Conservation (phyloP, 768 basidiomycete genomes). For the Dacryopinax primogenitus region DNA sequence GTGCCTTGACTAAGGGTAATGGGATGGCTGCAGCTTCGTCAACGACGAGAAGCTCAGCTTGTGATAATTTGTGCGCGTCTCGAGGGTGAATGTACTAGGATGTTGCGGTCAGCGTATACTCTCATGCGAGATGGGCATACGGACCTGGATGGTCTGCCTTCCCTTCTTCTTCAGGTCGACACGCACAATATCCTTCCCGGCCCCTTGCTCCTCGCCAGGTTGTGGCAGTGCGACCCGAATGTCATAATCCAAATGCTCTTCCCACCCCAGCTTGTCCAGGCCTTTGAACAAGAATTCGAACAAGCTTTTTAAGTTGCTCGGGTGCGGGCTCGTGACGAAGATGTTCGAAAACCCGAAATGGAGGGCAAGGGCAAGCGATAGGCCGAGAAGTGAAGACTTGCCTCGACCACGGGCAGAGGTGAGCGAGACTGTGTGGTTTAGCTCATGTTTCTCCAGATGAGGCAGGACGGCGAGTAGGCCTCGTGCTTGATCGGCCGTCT, state of each 20-base stretch:
- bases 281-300: constrained; percentile 98
- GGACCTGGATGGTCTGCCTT: constrained; percentile 89
- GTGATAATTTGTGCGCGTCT: constrained; percentile 93
- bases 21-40: constrained; percentile 99
- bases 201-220: neutral
- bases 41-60: constrained; percentile 93
- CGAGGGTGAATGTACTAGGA: constrained; percentile 91
- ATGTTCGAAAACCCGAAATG: constrained; percentile 94
- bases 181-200: constrained; percentile 71
- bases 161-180: constrained; percentile 90
- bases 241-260: constrained; percentile 96
- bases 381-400: constrained; percentile 90
- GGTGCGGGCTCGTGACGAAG: constrained; percentile 93
- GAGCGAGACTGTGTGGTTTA: constrained; percentile 87
- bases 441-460: constrained; percentile 50
- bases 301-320: constrained; percentile 94
- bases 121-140: constrained; percentile 6
- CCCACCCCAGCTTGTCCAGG: constrained; percentile 83
- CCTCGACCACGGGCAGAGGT: constrained; percentile 92
- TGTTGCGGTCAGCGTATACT: constrained; percentile 17
- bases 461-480: constrained; percentile 45
- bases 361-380: constrained; percentile 85
- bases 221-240: constrained; percentile 30
- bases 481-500: constrained; percentile 75
- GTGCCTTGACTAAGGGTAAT: constrained; percentile 83